phyloP scores from a whole-genome alignment of 2,329 filamentous ascomycete genomes.

The Fusarium nurragi region DNA sequence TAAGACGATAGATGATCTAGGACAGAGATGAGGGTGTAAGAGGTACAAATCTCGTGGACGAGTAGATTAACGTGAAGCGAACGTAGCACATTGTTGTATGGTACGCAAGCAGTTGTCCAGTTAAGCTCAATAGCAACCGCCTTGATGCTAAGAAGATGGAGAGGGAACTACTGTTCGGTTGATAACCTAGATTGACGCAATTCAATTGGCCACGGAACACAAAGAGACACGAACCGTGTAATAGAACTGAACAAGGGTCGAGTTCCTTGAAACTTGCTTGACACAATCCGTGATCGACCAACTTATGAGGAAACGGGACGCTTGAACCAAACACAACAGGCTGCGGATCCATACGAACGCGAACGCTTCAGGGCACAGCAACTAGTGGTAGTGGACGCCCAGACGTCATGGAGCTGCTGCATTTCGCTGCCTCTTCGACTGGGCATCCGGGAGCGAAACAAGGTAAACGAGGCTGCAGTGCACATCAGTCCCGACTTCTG shows the following conservation, averaged over 20 bases:
- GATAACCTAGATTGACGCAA: neutral
- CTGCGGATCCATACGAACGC: constrained; percentile 20
- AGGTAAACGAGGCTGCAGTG: constrained; percentile 38
- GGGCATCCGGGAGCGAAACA: neutral
- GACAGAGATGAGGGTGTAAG: constrained; percentile 34
- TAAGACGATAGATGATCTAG: constrained; percentile 19
- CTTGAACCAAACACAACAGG: constrained; percentile 17
- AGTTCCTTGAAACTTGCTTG: constrained; percentile 27
- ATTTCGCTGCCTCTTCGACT: constrained; percentile 13
- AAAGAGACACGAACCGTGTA: neutral
- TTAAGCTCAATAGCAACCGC: neutral
- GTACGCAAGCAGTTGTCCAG: constrained; percentile 16
- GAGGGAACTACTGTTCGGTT: neutral
- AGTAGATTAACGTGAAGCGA: constrained; percentile 42
- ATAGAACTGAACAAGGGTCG: constrained; percentile 8
- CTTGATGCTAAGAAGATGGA: neutral
- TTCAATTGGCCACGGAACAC: constrained; percentile 26
- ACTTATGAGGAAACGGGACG: constrained; percentile 10
- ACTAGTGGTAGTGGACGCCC: constrained; percentile 7
- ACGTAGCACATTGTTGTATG: constrained; percentile 12
- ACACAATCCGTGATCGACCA: constrained; percentile 12
- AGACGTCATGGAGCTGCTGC: constrained; percentile 24
- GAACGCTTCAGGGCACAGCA: neutral
- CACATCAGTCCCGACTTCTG: constrained; percentile 9
- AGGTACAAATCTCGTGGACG: constrained; percentile 31